Percentiles rank a stretch among this genome's conserved stretches.
Conservation (phyloP, 805 yeast genomes). For the Myxozyma udenii region DNA sequence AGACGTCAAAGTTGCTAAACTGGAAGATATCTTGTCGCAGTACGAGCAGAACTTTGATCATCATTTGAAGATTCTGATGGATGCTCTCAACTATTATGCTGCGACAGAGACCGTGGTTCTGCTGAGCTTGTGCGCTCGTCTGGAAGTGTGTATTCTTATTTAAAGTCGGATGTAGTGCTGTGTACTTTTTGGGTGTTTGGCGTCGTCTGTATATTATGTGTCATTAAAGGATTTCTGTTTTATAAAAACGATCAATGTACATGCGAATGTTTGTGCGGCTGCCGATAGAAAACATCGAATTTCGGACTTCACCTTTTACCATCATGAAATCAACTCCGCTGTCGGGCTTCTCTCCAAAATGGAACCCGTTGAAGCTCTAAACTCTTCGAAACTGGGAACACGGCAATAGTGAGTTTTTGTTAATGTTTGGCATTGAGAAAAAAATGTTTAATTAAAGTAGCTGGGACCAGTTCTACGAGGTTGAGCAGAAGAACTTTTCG, state of each 20-base stretch:
- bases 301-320: no score
- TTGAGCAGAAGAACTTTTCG: constrained; percentile 68
- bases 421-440: background rate
- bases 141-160: constrained; percentile 32
- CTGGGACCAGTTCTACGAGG: constrained; percentile 84
- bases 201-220: background rate
- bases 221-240: no score
- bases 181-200: background rate
- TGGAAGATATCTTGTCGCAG: constrained; percentile 35
- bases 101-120: constrained; percentile 47
- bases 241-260: no score
- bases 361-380: constrained; percentile 43
- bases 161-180: background rate
- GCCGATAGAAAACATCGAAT: no score
- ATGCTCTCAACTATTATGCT: constrained; percentile 43
- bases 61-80: constrained; percentile 44
- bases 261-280: no score
- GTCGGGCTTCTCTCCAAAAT: no score
- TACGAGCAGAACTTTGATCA: constrained; percentile 43
- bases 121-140: constrained; percentile 44
- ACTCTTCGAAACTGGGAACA: constrained; percentile 82
- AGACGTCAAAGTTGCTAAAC: constrained; percentile 34
- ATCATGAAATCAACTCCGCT: no score
- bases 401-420: constrained; percentile 59
- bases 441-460: constrained; percentile 28